phyloP scores from a whole-genome alignment of 2,329 filamentous ascomycete genomes.

The Diaporthe sp. region DNA sequence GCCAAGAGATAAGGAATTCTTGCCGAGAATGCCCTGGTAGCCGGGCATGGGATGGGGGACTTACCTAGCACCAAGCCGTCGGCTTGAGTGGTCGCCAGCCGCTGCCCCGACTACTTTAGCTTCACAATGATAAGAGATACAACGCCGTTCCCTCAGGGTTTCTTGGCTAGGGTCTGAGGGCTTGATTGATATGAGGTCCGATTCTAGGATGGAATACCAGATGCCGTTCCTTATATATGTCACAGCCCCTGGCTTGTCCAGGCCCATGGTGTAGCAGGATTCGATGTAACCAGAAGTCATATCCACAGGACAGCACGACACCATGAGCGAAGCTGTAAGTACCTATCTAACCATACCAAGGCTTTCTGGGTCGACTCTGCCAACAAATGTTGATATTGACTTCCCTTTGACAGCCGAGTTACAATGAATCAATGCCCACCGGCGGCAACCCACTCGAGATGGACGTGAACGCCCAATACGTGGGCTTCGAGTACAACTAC shows the following conservation, averaged over 20 bases:
- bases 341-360: neutral
- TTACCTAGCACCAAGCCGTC: neutral
- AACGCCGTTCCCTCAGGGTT: slow-evolving; percentile 20
- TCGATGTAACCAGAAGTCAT: neutral
- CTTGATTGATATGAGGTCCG: slow-evolving; percentile 5
- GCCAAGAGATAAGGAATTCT: slow-evolving; percentile 40
- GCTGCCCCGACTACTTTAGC: neutral
- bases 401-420: slow-evolving; percentile 38
- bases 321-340: slow-evolving; percentile 39
- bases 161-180: slow-evolving; percentile 23
- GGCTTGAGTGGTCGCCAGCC: slow-evolving; percentile 15
- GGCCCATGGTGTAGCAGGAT: neutral
- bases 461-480: slow-evolving; percentile 65
- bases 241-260: neutral
- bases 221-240: neutral
- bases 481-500: slow-evolving; percentile 72
- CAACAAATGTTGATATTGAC: slow-evolving; percentile 4
- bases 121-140: slow-evolving; percentile 38
- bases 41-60: neutral
- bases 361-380: no score
- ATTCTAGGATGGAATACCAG: neutral
- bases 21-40: neutral
- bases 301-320: neutral
- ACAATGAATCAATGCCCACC: slow-evolving; percentile 44
- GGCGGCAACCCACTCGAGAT: slow-evolving; percentile 47